Evolutionary conservation across 2,329 filamentous ascomycete species (phyloP).

Genomic region (Huntiella moniliformis): DNA sequence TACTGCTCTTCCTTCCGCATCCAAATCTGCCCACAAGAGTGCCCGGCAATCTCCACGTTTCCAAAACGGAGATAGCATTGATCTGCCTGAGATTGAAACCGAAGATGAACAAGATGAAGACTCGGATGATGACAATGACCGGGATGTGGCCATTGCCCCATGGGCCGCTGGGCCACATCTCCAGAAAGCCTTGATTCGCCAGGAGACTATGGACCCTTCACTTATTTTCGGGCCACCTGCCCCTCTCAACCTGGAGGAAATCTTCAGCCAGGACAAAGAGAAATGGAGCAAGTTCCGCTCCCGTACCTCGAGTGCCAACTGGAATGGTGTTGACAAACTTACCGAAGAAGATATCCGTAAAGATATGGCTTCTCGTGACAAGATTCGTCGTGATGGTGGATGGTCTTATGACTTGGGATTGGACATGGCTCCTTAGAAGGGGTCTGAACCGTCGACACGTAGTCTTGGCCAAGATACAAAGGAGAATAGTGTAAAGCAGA

Average conservation of each 20-base stretch:
- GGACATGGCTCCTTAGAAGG: constrained; percentile 22
- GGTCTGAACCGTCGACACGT: not conserved
- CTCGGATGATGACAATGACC: constrained; percentile 25
- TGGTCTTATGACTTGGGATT: constrained; percentile 53
- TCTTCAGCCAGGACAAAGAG: constrained; percentile 80
- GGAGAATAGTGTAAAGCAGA: not conserved
- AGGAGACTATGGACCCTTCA: constrained; percentile 72
- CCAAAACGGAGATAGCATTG: constrained; percentile 74
- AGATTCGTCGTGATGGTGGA: constrained; percentile 62
- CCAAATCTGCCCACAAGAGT: constrained; percentile 43
- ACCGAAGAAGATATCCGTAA: constrained; percentile 74
- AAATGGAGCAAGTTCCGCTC: constrained; percentile 73
- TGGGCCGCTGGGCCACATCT: constrained; percentile 87
- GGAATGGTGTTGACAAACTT: constrained; percentile 63
- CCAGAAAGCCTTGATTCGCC: constrained; percentile 52
- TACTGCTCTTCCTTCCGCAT: constrained; percentile 20
- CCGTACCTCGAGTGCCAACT: constrained; percentile 86
- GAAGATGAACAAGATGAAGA: constrained; percentile 77
- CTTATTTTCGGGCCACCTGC: constrained; percentile 76
- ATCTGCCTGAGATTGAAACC: constrained; percentile 85
- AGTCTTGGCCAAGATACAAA: not conserved
- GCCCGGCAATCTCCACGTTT: constrained; percentile 63
- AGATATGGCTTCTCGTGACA: constrained; percentile 62
- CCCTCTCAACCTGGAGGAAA: constrained; percentile 86
- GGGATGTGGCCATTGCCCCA: constrained; percentile 19